A percentile compares a stretch with the other conserved stretches of the same genome.
Evolutionary conservation across 169 alveolate genomes (phyloP).

Genomic region (Eimeria falciformis): DNA sequence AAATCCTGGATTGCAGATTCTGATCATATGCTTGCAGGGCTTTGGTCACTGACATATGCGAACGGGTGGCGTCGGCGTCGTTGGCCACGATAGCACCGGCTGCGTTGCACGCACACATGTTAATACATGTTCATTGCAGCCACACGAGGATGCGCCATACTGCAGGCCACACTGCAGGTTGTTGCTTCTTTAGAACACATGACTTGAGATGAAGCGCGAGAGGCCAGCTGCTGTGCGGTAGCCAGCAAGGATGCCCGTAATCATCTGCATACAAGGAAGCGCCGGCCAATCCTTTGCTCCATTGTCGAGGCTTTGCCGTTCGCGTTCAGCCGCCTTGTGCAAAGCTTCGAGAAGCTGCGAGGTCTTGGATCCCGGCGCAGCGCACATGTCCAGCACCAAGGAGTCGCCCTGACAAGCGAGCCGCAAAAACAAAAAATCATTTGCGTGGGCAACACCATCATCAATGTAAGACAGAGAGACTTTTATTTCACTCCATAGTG

Average conservation of each 20-base stretch:
- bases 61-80: constrained; percentile 94
- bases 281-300: not conserved
- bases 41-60: constrained; percentile 85
- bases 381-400: constrained; percentile 91
- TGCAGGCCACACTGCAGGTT: not conserved
- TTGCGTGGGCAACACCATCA: not conserved
- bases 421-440: not conserved
- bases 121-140: too few species aligned
- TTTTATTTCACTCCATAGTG: too few species aligned
- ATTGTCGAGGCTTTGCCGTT: not conserved
- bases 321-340: constrained; percentile 38
- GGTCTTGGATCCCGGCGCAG: constrained; percentile 95
- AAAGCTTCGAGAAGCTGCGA: constrained; percentile 86
- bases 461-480: not conserved
- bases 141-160: too few species aligned
- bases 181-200: too few species aligned
- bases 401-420: constrained; percentile 74
- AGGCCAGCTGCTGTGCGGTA: too few species aligned
- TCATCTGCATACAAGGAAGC: not conserved
- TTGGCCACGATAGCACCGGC: constrained; percentile 91
- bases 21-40: too few species aligned
- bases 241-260: too few species aligned
- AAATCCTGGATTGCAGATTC: too few species aligned
- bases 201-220: too few species aligned
- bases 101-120: not conserved